Base-by-base conservation (phyloP, 345 rosid species). In the Geranium rotundifolium region DNA sequence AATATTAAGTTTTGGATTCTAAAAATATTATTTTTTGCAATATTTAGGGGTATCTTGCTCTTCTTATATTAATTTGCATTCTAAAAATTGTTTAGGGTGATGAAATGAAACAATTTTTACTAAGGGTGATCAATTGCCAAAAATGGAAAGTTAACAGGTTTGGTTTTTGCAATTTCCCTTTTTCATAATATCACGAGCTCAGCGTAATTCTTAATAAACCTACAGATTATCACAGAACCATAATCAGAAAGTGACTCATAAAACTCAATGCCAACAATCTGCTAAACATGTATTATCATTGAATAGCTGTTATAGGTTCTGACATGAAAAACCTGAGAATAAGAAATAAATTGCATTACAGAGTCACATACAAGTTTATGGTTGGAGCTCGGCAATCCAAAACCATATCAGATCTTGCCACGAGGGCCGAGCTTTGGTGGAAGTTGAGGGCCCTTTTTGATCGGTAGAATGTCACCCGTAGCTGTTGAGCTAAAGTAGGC, bases 371-470 rank as follows among this genome's bases (percentile, higher is more conserved):
- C 60, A 75, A 62, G 56, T 67, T 61, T 85, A 60, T 19, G n/a
- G 54, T 30, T 63, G 52, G 15, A 13, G 20, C 52, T 17, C 6
- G n/a, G 5, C 29, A 57, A 61, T 49, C 15, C 10, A 27, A 49
- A 64, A 66, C 4, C 15, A 63, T 63, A 29, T 87, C 78, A 87
- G 80, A 85, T 82, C 81, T 91, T 91, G 81, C 93, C 93, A 39
- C 91, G 89, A 12, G 96, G 98, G 6, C 96, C 96, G 2, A 68
- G 83, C 87, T 89, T 89, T 13, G 95, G 98, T 18, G 82, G 82
- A 71, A 87, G 91, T 78, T 89, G 96, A 10, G 96, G 98, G 46
- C 96, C 96, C 76, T 87, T 87, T 81, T 84, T 85, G 76, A 92
- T 92, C 0, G 95, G 98, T 54, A 92, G 82, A 69, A 89, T 72